Percentiles rank a stretch among this genome's conserved stretches.
These are phyloP conservation scores for Scheffersomyces insectosa DNA, from an alignment of 1,139 yeast species.

Conservation along the genomic window DNA sequence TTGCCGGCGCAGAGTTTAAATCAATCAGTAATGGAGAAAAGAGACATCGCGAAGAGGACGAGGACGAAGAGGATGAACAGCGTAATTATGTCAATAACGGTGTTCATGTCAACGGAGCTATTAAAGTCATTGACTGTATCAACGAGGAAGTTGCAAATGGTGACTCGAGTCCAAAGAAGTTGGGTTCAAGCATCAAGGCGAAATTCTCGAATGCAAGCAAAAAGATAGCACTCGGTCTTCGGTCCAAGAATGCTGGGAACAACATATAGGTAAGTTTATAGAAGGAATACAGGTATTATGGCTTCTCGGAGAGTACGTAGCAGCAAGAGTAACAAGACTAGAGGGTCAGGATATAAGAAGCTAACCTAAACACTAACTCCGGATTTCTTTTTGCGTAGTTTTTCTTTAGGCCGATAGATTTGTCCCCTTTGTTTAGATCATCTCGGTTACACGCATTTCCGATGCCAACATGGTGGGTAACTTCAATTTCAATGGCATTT, in stretches of 20 bases:
- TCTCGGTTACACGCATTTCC: no score
- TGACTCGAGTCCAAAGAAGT: background rate
- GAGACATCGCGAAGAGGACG: constrained; percentile 20
- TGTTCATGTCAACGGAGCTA: background rate
- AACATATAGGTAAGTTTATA: no score
- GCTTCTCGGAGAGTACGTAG: no score
- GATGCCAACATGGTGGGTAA: no score
- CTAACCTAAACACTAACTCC: no score
- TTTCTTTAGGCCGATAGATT: no score
- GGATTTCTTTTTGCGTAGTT: no score
- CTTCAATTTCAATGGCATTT: no score
- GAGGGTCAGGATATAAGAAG: no score
- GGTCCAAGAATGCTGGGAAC: background rate
- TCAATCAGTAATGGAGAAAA: constrained; percentile 11
- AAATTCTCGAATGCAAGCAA: constrained; percentile 3
- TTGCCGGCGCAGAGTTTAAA: background rate
- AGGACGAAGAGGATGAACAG: constrained; percentile 5
- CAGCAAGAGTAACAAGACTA: no score
- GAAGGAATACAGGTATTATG: no score
- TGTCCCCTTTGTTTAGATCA: no score
- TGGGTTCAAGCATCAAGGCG: background rate
- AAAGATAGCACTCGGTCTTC: constrained; percentile 5
- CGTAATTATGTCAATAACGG: background rate
- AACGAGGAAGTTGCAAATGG: constrained; percentile 2
- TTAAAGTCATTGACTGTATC: background rate